Evolutionary conservation across 495 filamentous ascomycete species (phyloP), one percentile per base, ranked within the genome.

Genomic region (Aspergillus steynii): DNA sequence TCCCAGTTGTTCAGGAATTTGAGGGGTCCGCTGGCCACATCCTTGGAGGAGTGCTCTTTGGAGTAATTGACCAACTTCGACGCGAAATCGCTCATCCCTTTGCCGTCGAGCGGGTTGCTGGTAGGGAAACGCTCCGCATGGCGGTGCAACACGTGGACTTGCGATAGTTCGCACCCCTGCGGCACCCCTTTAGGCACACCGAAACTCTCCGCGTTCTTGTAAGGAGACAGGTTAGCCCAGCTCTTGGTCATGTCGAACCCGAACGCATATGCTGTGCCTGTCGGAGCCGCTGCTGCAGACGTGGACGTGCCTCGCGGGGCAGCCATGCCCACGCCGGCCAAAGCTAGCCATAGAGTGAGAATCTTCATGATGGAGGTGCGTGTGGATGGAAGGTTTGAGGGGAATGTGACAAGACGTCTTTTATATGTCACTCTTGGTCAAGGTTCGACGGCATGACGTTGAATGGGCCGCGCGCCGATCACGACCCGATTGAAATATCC

Each of bases 101-200:
- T 65, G 4, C 77, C 79, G 64, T 84, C 80, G 10, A 77, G 71
- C 1, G 60, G 60, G 51, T 55, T 61, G 25, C 59, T 48, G 1
- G 73, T 78, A 0, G 79, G 80, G 59, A 81, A 83, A 45, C 80
- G 71, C 61, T 83, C 74, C 1, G 80, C 80, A 65, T 83, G 81
- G 26, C 82, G 74, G 60, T 82, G 81, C 0, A 85, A 68, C 7
- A 71, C 64, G 53, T 80, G 77, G 20, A 72, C 81, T 53, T 83
- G 80, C 47, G 81, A 80, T 31, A 83, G 58, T 49, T 83, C 80
- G 62, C 82, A 83, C 47, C 77, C 79, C 27, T 69, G 58, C 2
- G 81, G 81, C 27, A 80, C 64, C 9, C 81, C 81, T 31, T 79
- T 75, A 29, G 79, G 66, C 3, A 75, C 57, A 37, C 74, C 76